Percentiles rank a stretch among this genome's conserved stretches.
Evolutionary conservation across 2,329 filamentous ascomycete genomes (phyloP).

Genomic region (Huntiella decipiens): DNA sequence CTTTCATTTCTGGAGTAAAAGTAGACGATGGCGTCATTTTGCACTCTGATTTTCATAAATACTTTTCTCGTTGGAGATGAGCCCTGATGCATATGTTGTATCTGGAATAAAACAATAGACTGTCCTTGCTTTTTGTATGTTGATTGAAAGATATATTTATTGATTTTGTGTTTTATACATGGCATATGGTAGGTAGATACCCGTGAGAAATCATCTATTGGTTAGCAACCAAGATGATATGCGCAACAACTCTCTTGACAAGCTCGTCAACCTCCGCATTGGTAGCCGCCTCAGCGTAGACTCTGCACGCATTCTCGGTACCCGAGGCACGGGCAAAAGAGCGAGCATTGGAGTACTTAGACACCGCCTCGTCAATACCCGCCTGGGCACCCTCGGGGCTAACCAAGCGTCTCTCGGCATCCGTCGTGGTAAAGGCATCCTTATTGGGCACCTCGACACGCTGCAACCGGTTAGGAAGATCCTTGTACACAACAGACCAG

Average conservation of each 20-base stretch:
- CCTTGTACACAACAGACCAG: conserved; percentile 83
- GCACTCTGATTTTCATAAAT: not conserved
- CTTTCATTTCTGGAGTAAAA: too few species aligned
- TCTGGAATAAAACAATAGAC: not conserved
- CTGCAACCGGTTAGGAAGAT: conserved; percentile 88
- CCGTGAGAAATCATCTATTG: conserved; percentile 1
- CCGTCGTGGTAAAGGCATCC: conserved; percentile 74
- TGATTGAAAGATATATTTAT: not conserved
- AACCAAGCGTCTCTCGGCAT: conserved; percentile 76
- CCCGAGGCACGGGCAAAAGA: conserved; percentile 85
- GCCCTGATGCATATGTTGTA: too few species aligned
- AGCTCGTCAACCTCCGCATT: conserved; percentile 81
- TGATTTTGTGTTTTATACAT: conserved; percentile 1
- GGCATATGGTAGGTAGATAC: conserved; percentile 12
- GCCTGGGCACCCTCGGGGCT: conserved; percentile 62
- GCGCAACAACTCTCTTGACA: conserved; percentile 60
- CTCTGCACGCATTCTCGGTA: conserved; percentile 87
- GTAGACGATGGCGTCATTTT: too few species aligned
- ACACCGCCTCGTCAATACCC: conserved; percentile 71
- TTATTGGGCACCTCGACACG: conserved; percentile 80
- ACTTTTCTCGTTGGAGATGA: too few species aligned
- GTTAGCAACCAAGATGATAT: conserved; percentile 27
- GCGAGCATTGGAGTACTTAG: conserved; percentile 76
- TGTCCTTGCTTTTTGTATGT: not conserved
- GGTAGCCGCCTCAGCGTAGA: conserved; percentile 87